Base-by-base conservation (phyloP, 2,329 filamentous ascomycete genomes). In the Penicillium sp. region DNA sequence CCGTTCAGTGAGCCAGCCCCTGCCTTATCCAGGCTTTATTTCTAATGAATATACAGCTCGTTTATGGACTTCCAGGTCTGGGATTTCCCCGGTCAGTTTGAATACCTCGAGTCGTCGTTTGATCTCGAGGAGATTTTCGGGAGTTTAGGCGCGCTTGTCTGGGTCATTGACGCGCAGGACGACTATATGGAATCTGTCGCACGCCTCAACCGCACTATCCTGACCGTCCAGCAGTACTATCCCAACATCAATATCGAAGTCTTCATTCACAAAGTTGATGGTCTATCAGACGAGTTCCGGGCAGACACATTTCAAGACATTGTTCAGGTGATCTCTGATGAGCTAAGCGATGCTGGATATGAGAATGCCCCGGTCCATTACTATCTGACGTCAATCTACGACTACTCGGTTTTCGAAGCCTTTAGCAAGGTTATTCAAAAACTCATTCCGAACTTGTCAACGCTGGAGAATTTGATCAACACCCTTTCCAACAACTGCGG, bases 11-110 rank as follows among this genome's bases (percentile, higher is more conserved):
- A 80, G 92, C 82, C n/a, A 4, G 35, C n/a, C 44, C 5, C 9
- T n/a, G 5, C 26, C 48, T 48, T 31, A 21, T 9, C 6, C 15
- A 21, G 26, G 8, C 26, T 26, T 23, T 2, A 35, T 13, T 48
- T 48, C 54, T 54, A 63, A 58, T 21, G 29, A 30, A 35, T 29
- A 29, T 59, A 59, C 62, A 97, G 93, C 69, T 98, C 95, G 3
- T 98, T 99, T 76, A 97, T 98, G 93, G 94, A 98, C 75, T 97
- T 98, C 69, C 94, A 98, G 79, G 92, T 97, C 52, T 97, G 93
- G 91, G 95, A 99, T 75, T 93, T 99, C 61, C 95, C 95, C 2
- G 93, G 94, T 26, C 93, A 98, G 78, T 88, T 98, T 67, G 92
- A 97, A 79, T 96, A 96, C 71, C 89, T 96, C 63, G 92, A 95